phyloP scores from a whole-genome alignment of 192 early-diverging fungal species.

The Coemansia sp. region DNA sequence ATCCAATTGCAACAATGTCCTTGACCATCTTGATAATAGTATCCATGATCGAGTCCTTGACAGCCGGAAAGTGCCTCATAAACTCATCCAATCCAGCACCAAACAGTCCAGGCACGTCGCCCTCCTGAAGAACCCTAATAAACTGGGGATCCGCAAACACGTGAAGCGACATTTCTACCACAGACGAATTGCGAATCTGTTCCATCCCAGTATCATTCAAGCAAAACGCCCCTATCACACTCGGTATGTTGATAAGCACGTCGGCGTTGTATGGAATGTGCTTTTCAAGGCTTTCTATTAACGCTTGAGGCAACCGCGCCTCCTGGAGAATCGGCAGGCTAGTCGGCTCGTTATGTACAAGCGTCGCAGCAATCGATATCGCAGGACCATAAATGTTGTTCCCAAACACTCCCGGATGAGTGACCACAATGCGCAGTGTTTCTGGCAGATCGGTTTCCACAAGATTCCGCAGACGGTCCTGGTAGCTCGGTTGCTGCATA shows the following conservation, averaged over 20 bases:
- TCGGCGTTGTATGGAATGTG: slow-evolving; percentile 82
- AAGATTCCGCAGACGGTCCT: slow-evolving; percentile 90
- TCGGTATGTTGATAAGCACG: slow-evolving; percentile 76
- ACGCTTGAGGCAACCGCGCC: slow-evolving; percentile 76
- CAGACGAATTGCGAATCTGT: slow-evolving; percentile 69
- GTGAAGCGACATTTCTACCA: slow-evolving; percentile 72
- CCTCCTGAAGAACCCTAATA: slow-evolving; percentile 75
- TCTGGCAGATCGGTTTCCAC: slow-evolving; percentile 84
- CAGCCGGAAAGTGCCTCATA: slow-evolving; percentile 88
- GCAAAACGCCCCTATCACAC: slow-evolving; percentile 95
- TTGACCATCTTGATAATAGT: slow-evolving; percentile 71
- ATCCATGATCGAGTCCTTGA: slow-evolving; percentile 73
- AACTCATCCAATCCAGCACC: slow-evolving; percentile 92
- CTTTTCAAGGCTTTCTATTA: slow-evolving; percentile 68
- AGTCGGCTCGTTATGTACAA: slow-evolving; percentile 98
- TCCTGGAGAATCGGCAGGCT: slow-evolving; percentile 94
- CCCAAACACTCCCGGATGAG: slow-evolving; percentile 75
- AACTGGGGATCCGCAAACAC: slow-evolving; percentile 77
- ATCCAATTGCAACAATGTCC: slow-evolving; percentile 64
- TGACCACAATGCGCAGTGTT: slow-evolving; percentile 72
- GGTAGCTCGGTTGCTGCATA: slow-evolving; percentile 89
- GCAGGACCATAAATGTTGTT: slow-evolving; percentile 82
- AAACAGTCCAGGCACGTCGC: slow-evolving; percentile 78
- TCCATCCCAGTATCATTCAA: slow-evolving; percentile 87
- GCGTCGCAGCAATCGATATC: slow-evolving; percentile 89